phyloP scores from a whole-genome alignment of 1,139 yeast genomes.

The Diutina sp. region DNA sequence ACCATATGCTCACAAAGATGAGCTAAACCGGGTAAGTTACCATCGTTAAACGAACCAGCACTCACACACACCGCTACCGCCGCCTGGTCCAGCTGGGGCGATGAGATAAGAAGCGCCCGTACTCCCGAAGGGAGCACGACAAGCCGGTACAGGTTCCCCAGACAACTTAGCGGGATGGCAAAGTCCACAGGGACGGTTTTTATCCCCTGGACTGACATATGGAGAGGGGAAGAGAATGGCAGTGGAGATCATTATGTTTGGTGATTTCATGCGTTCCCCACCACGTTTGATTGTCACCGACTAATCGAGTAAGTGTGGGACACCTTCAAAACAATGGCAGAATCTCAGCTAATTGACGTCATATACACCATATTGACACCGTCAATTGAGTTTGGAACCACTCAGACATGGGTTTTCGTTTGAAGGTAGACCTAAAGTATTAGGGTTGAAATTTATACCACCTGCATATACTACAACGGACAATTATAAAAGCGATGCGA shows the following conservation, averaged over 20 bases:
- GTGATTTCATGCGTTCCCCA: too few species aligned
- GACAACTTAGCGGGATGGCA: background rate
- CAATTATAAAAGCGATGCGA: background rate
- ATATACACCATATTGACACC: background rate
- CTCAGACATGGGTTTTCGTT: too few species aligned
- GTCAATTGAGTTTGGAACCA: too few species aligned
- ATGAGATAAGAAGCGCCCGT: conserved; percentile 5
- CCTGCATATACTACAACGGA: too few species aligned
- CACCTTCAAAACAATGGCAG: too few species aligned
- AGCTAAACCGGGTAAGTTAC: conserved; percentile 48
- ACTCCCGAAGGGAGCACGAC: conserved; percentile 6
- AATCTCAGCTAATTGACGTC: background rate
- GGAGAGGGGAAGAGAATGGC: background rate
- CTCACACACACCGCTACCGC: conserved; percentile 33
- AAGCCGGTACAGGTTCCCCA: conserved; percentile 3
- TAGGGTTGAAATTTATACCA: too few species aligned
- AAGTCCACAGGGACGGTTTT: background rate
- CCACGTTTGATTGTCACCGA: background rate
- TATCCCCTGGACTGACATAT: background rate
- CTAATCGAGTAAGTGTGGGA: background rate
- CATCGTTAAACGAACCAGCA: conserved; percentile 55
- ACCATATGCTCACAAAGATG: conserved; percentile 67
- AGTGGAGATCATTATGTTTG: too few species aligned
- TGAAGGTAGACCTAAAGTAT: too few species aligned
- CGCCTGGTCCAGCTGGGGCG: conserved; percentile 4